These are phyloP conservation scores for Endoconidiophora laricicola DNA, from an alignment of 2,329 filamentous ascomycete species.

Conservation along the genomic window DNA sequence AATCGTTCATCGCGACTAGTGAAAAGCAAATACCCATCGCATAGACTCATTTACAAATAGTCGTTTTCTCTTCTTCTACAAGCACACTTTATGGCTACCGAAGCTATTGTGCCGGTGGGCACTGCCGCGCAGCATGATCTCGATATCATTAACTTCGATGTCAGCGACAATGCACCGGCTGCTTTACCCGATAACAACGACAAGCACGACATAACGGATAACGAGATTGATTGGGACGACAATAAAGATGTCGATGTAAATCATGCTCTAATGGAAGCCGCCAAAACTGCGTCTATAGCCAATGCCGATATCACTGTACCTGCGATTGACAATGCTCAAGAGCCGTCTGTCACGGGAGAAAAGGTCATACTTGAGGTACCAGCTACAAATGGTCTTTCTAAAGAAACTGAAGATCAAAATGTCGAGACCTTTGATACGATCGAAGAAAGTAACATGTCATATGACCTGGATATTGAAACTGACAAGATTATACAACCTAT, in stretches of 20 bases:
- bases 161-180: slow-evolving; percentile 14
- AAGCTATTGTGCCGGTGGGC: slow-evolving; percentile 14
- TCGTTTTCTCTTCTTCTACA: not conserved
- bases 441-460: slow-evolving; percentile 6
- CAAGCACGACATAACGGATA: not conserved
- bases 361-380: not conserved
- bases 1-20: not conserved
- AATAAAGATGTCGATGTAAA: not conserved
- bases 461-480: slow-evolving; percentile 8
- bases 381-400: not conserved
- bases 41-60: not conserved
- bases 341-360: not conserved
- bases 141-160: slow-evolving; percentile 25
- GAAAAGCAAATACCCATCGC: not conserved
- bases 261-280: not conserved
- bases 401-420: not conserved
- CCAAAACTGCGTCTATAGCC: not conserved
- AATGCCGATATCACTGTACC: not conserved
- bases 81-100: slow-evolving; percentile 11
- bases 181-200: not conserved
- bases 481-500: not conserved
- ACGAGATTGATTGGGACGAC: slow-evolving; percentile 13
- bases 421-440: not conserved
- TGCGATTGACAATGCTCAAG: not conserved
- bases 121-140: slow-evolving; percentile 18